Percentiles rank a stretch among this genome's conserved stretches.
Evolutionary conservation across 106 monocot genomes (phyloP).

Genomic region (Dioscorea alata): DNA sequence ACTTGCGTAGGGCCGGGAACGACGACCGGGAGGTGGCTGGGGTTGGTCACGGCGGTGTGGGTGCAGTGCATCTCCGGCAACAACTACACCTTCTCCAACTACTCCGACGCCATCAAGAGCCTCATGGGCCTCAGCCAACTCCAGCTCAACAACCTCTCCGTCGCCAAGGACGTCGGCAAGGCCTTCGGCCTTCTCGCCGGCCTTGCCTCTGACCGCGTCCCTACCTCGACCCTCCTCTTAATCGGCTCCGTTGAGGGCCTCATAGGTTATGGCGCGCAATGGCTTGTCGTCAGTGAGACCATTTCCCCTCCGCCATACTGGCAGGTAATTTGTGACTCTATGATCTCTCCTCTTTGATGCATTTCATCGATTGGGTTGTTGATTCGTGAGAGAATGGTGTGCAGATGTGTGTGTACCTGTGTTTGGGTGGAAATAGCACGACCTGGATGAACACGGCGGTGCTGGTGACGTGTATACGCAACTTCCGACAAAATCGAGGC

Average conservation of each 20-base stretch:
- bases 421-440: conserved; percentile 92
- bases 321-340: conserved; percentile 30
- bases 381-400: background rate
- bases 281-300: conserved; percentile 65
- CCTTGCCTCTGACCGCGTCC: conserved; percentile 71
- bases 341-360: background rate
- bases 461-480: conserved; percentile 85
- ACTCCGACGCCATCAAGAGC: conserved; percentile 67
- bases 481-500: conserved; percentile 64
- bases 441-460: conserved; percentile 99
- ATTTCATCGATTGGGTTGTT: conserved; percentile 4
- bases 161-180: conserved; percentile 89
- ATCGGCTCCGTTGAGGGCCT: conserved; percentile 83
- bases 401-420: conserved; percentile 89
- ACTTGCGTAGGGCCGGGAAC: background rate
- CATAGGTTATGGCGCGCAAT: conserved; percentile 73
- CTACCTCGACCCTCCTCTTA: conserved; percentile 57
- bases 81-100: conserved; percentile 96
- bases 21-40: conserved; percentile 58
- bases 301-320: conserved; percentile 73
- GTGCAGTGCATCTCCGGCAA: conserved; percentile 90
- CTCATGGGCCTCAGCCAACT: conserved; percentile 77
- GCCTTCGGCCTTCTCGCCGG: conserved; percentile 87
- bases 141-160: conserved; percentile 75
- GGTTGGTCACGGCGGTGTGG: conserved; percentile 86